Evolutionary conservation across 2,329 filamentous ascomycete species (phyloP).

Genomic region (Curvularia verruculosa): DNA sequence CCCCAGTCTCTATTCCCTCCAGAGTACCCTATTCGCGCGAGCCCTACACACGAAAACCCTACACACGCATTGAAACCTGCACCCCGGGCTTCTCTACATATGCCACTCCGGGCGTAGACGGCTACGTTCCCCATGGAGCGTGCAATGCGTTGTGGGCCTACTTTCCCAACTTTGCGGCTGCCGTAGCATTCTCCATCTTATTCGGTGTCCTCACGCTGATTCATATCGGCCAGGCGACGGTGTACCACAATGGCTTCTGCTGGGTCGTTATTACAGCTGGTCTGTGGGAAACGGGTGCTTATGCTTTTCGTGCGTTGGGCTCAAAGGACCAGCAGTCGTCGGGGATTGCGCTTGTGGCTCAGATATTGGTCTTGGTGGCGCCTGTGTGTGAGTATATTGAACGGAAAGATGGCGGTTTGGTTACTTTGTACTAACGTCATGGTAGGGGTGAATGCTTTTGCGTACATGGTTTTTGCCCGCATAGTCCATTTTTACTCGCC

Average conservation of each 20-base stretch:
- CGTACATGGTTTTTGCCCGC: slow-evolving; percentile 50
- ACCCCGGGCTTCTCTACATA: slow-evolving; percentile 24
- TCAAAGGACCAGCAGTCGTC: slow-evolving; percentile 50
- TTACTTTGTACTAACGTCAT: too few species aligned
- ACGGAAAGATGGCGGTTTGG: slow-evolving; percentile 6
- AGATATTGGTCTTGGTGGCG: slow-evolving; percentile 54
- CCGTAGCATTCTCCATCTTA: slow-evolving; percentile 27
- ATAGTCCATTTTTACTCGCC: slow-evolving; percentile 48
- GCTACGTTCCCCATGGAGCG: slow-evolving; percentile 26
- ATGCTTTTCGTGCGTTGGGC: slow-evolving; percentile 49
- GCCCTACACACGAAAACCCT: neutral
- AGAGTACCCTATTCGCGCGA: too few species aligned
- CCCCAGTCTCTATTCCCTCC: neutral
- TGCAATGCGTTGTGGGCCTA: slow-evolving; percentile 31
- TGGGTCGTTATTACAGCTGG: slow-evolving; percentile 54
- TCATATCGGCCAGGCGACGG: slow-evolving; percentile 26
- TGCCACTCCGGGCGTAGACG: slow-evolving; percentile 26
- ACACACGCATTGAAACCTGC: slow-evolving; percentile 12
- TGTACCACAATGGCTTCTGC: slow-evolving; percentile 42
- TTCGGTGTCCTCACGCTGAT: slow-evolving; percentile 28
- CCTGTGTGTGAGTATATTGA: slow-evolving; percentile 38
- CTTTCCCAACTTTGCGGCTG: slow-evolving; percentile 28
- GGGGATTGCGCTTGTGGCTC: slow-evolving; percentile 43
- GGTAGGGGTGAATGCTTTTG: slow-evolving; percentile 55
- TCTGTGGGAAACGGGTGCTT: slow-evolving; percentile 52